Evolutionary conservation across 306 rosid genomes (phyloP).

Genomic region (Delonix regia): DNA sequence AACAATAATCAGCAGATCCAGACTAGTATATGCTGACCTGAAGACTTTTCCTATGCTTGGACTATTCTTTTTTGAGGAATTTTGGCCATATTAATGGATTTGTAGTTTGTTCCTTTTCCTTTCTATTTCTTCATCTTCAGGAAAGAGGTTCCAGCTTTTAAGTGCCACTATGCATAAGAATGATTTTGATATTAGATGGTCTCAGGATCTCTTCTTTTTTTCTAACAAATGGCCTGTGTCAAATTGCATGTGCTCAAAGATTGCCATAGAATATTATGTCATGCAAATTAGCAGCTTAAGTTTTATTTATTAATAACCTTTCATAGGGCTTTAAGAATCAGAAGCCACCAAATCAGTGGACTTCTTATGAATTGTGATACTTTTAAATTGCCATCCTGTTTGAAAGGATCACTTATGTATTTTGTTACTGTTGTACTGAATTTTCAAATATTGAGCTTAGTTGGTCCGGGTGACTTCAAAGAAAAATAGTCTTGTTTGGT

Average conservation of each 20-base stretch:
- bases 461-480: not conserved
- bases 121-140: conserved; percentile 1
- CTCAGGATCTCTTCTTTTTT: conserved; percentile 11
- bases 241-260: not conserved
- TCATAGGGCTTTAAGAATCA: conserved; percentile 18
- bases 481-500: not conserved
- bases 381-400: not conserved
- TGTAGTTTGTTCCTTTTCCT: conserved; percentile 1
- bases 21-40: conserved; percentile 16
- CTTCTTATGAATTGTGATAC: conserved; percentile 18
- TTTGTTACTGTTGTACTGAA: not conserved
- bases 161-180: not conserved
- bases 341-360: conserved; percentile 4
- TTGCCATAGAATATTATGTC: not conserved
- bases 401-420: conserved; percentile 6
- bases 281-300: not conserved
- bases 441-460: not conserved
- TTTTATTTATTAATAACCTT: not conserved
- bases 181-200: conserved; percentile 13
- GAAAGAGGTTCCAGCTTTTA: not conserved
- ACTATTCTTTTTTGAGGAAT: not conserved
- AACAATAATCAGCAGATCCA: not conserved
- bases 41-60: conserved; percentile 2
- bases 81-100: conserved; percentile 15
- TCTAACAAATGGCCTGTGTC: not conserved